A percentile compares a stretch with the other conserved stretches of the same genome.
These are phyloP conservation scores for Mycosphaerella arachidis DNA, from an alignment of 2,329 filamentous ascomycete genomes.

Conservation along the genomic window DNA sequence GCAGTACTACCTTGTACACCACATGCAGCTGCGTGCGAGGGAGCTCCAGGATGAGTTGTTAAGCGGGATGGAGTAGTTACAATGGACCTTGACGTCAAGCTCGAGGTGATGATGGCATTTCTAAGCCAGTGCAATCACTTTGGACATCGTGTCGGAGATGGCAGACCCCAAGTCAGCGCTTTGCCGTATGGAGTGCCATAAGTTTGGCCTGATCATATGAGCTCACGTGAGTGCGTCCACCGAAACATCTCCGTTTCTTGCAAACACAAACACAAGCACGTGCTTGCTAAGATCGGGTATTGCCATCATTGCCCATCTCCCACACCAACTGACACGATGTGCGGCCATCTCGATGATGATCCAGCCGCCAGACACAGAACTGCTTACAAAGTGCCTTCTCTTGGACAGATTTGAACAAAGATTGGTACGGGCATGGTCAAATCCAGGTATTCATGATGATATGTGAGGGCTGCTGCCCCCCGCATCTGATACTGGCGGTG, in stretches of 20 bases:
- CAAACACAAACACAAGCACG: background rate
- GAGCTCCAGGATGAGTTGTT: background rate
- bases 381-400: no score
- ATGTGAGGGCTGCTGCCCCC: no score
- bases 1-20: constrained; percentile 14
- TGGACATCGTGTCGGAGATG: background rate
- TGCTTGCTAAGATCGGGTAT: background rate
- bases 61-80: background rate
- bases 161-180: background rate
- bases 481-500: no score
- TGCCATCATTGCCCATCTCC: background rate
- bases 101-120: background rate
- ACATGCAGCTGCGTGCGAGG: constrained; percentile 11
- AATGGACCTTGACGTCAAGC: background rate
- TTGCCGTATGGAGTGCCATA: background rate
- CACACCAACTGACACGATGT: background rate
- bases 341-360: background rate
- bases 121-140: background rate
- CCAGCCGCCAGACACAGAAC: background rate
- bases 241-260: background rate
- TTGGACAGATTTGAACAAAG: no score
- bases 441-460: no score
- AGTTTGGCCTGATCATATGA: background rate
- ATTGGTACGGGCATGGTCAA: no score
- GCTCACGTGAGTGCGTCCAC: no score